Evolutionary conservation across 257 asterid genomes (phyloP).

Genomic region (Ligustrum vulgare): DNA sequence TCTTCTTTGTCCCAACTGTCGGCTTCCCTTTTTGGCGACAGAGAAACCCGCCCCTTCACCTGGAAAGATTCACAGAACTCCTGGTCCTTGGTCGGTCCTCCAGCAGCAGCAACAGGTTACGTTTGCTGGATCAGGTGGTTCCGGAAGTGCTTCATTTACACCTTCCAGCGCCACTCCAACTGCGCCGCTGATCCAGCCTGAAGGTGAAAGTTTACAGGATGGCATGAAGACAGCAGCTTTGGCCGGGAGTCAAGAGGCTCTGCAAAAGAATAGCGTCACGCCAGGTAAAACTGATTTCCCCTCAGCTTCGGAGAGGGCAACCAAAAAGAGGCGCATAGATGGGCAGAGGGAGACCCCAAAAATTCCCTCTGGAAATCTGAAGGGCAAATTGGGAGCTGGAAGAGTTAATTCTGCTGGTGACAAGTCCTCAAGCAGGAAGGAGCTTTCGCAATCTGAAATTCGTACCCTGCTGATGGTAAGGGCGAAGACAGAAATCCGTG

Average conservation of each 20-base stretch:
- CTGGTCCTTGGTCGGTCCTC: constrained; percentile 7
- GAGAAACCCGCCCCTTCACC: constrained; percentile 46
- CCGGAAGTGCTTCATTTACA: background rate
- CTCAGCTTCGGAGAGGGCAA: constrained; percentile 33
- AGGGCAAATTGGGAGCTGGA: constrained; percentile 22
- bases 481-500: constrained; percentile 43
- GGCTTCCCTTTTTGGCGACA: constrained; percentile 45
- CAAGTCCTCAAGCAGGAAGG: constrained; percentile 24
- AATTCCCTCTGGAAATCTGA: constrained; percentile 25
- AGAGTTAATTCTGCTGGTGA: constrained; percentile 15
- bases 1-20: constrained; percentile 49
- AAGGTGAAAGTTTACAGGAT: constrained; percentile 28
- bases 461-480: constrained; percentile 37
- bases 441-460: constrained; percentile 27
- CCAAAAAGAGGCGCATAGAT: constrained; percentile 44
- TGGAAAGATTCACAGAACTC: constrained; percentile 12
- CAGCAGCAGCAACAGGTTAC: constrained; percentile 9
- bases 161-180: background rate
- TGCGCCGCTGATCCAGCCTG: constrained; percentile 18
- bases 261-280: background rate
- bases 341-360: constrained; percentile 21
- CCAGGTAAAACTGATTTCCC: constrained; percentile 24
- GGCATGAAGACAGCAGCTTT: constrained; percentile 21
- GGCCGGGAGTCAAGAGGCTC: constrained; percentile 10
- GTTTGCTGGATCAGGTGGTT: background rate